phyloP scores from a whole-genome alignment of 495 filamentous ascomycete genomes.

The Bryoglossum gracile region DNA sequence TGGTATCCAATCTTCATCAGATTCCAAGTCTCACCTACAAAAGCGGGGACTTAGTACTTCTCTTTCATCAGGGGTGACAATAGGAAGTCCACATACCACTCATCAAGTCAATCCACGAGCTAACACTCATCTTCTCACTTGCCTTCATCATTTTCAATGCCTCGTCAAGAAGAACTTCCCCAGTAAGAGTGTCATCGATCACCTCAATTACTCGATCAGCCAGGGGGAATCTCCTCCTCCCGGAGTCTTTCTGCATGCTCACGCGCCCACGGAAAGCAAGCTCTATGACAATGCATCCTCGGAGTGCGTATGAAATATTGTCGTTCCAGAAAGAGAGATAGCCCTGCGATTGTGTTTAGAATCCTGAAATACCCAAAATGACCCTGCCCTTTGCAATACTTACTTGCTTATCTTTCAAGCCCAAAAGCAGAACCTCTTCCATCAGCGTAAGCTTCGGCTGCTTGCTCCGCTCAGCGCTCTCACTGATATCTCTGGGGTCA shows the following conservation, averaged over 20 bases:
- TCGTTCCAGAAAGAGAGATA: conserved; percentile 99
- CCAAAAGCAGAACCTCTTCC: conserved; percentile 93
- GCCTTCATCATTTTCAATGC: conserved; percentile 99
- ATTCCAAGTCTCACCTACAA: conserved; percentile 94
- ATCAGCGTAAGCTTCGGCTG: conserved; percentile 97
- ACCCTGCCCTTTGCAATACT: conserved; percentile 8
- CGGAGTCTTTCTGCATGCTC: conserved; percentile 97
- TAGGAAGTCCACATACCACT: conserved; percentile 57
- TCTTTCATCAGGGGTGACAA: background rate
- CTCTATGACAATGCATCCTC: conserved; percentile 97
- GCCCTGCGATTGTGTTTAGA: conserved; percentile 38
- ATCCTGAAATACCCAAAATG: background rate
- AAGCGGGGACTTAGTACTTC: background rate
- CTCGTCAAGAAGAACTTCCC: conserved; percentile 96
- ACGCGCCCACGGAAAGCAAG: conserved; percentile 92
- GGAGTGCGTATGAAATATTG: conserved; percentile 95
- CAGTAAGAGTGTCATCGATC: conserved; percentile 92
- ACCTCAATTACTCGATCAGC: conserved; percentile 93
- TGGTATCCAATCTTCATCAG: conserved; percentile 99
- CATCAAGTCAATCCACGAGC: conserved; percentile 97
- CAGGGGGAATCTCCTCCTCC: conserved; percentile 83
- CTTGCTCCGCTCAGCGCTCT: conserved; percentile 92
- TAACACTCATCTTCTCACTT: conserved; percentile 99
- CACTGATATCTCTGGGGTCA: conserved; percentile 93
- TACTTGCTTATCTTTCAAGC: conserved; percentile 98